These are phyloP conservation scores for Geotrichum aggregatum DNA, from an alignment of 1,139 yeast species.

Conservation along the genomic window DNA sequence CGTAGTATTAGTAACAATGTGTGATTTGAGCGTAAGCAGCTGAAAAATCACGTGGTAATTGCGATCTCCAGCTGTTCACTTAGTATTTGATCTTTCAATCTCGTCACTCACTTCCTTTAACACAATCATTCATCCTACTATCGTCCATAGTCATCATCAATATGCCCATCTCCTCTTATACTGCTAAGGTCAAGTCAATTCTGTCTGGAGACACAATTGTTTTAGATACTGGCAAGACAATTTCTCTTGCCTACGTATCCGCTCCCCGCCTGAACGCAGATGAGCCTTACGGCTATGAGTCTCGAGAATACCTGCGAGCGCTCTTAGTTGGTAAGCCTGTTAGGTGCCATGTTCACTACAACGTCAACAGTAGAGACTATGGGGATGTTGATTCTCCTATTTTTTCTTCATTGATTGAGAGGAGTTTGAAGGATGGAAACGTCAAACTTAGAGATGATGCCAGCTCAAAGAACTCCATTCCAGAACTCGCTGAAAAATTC, in stretches of 20 bases:
- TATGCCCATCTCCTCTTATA: slow-evolving; percentile 17
- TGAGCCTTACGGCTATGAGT: slow-evolving; percentile 49
- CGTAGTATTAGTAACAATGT: too few relatives aligned
- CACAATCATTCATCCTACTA: neutral
- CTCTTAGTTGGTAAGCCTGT: slow-evolving; percentile 65
- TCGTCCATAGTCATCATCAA: neutral
- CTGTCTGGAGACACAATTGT: slow-evolving; percentile 72
- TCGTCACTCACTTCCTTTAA: neutral
- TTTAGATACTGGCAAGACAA: slow-evolving; percentile 56
- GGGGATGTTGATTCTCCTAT: slow-evolving; percentile 69
- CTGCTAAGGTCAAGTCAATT: slow-evolving; percentile 54
- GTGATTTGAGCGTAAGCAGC: too few relatives aligned
- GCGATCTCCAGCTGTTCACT: too few relatives aligned
- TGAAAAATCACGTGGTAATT: too few relatives aligned
- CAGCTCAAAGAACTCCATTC: slow-evolving; percentile 35
- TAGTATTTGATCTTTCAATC: too few relatives aligned
- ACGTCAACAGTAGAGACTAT: slow-evolving; percentile 57
- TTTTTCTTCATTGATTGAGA: slow-evolving; percentile 56
- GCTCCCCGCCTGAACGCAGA: slow-evolving; percentile 45
- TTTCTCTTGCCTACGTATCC: slow-evolving; percentile 61
- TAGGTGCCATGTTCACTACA: slow-evolving; percentile 55
- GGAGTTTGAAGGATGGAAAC: slow-evolving; percentile 55
- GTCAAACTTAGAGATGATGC: slow-evolving; percentile 62
- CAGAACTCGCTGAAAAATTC: slow-evolving; percentile 39
- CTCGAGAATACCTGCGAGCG: slow-evolving; percentile 61